Evolutionary conservation across 2,329 filamentous ascomycete genomes (phyloP).

Genomic region (Seiridium cupressi): DNA sequence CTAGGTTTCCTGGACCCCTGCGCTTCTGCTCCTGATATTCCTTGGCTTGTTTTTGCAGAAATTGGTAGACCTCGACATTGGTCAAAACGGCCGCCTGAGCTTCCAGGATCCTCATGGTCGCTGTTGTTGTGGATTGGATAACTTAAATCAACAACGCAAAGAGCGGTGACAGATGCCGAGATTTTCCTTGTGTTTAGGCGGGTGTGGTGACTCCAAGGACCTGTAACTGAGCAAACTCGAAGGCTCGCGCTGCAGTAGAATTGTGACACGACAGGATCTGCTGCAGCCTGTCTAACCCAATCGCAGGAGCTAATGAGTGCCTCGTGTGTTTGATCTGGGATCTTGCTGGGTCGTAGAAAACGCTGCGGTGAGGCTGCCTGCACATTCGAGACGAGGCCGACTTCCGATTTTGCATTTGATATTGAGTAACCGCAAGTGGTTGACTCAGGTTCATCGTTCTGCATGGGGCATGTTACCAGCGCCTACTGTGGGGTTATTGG

Average conservation of each 20-base stretch:
- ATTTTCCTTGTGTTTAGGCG: not conserved
- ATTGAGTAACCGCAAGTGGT: not conserved
- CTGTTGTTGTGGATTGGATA: not conserved
- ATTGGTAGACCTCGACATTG: conserved; percentile 71
- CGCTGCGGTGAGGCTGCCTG: not conserved
- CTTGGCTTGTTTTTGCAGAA: conserved; percentile 56
- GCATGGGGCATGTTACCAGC: no score
- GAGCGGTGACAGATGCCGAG: conserved; percentile 2
- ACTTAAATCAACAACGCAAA: not conserved
- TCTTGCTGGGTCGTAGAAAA: not conserved
- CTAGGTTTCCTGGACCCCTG: conserved; percentile 55
- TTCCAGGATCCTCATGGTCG: conserved; percentile 67
- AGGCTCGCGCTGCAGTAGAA: not conserved
- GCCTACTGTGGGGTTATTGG: no score
- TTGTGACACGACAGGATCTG: not conserved
- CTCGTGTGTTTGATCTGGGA: not conserved
- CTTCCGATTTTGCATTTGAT: not conserved
- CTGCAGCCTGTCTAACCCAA: not conserved
- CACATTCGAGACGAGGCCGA: not conserved
- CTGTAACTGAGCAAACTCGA: not conserved
- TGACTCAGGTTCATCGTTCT: not conserved
- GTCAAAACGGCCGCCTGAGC: conserved; percentile 67
- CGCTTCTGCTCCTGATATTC: conserved; percentile 50
- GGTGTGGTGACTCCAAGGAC: not conserved
- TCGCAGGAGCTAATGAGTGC: not conserved